These are phyloP conservation scores for Erysiphe pulchra DNA, from an alignment of 2,329 filamentous ascomycete species.

Conservation along the genomic window DNA sequence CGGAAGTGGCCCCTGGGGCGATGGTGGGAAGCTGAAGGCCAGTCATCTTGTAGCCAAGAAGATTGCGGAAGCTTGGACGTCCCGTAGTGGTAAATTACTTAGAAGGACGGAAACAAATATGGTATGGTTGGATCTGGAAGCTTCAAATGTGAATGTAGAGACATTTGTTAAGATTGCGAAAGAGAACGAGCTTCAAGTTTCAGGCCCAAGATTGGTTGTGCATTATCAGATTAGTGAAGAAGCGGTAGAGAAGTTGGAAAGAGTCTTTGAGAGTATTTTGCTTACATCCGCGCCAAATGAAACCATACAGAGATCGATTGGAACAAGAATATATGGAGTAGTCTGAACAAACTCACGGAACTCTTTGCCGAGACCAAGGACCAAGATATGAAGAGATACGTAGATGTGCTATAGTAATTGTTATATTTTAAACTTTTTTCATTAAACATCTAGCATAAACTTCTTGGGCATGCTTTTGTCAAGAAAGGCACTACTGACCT, in stretches of 20 bases:
- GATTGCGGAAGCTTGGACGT: constrained; percentile 33
- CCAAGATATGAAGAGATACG: too few relatives aligned
- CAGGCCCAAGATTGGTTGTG: constrained; percentile 31
- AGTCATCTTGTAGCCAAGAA: constrained; percentile 36
- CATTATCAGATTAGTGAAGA: constrained; percentile 45
- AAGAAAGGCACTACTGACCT: too few relatives aligned
- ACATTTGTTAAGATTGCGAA: constrained; percentile 27
- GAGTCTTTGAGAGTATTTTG: constrained; percentile 9
- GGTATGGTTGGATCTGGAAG: constrained; percentile 43
- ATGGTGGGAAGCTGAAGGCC: constrained; percentile 32
- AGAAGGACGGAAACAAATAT: constrained; percentile 46
- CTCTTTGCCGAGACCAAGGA: too few relatives aligned
- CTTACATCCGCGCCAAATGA: not conserved
- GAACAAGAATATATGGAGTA: not conserved
- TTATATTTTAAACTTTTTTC: too few relatives aligned
- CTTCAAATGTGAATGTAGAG: constrained; percentile 23
- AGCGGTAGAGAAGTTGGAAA: constrained; percentile 23
- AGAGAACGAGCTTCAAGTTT: constrained; percentile 28
- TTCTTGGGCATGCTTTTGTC: too few relatives aligned
- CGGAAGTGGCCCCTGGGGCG: constrained; percentile 25
- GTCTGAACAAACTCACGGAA: not conserved
- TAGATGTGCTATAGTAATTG: too few relatives aligned
- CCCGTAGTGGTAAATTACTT: constrained; percentile 31
- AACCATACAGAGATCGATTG: not conserved
- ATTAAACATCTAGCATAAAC: too few relatives aligned